Evolutionary conservation across 192 early-diverging fungal species (phyloP), one percentile per base, ranked within the genome.

Genomic region (Coemansia sp.): DNA sequence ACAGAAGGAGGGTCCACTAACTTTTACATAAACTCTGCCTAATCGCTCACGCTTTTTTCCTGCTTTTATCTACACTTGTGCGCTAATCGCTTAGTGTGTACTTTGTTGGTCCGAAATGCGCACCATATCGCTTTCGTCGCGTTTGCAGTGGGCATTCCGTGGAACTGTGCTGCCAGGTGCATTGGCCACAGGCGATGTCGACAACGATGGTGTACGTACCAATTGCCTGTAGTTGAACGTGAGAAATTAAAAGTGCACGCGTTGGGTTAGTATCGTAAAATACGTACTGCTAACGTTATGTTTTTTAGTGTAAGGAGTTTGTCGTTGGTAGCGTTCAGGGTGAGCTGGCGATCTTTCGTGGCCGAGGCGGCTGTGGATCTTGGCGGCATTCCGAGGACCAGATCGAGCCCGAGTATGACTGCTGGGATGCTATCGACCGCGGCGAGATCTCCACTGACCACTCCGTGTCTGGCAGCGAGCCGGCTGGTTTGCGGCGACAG

Each of bases 231-330:
- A 9, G 18, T 45, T 45, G 42, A 20, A n/a, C 8, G n/a, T 45
- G 42, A 45, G 18, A 45, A 45, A 20, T 20, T 8, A 20, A 20
- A 20, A 45, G 42, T n/a, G 8, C 5, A 3, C 42, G 18, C 8
- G 7, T 18, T 45, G 8, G n/a, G 8, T 16, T 14, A 16, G 16
- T 3, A 31, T 31, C 31, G 31, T 4, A 40, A 53, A n/a, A 24
- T 1, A 14, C 13, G 5, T 33, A 28, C 51, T 55, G 43, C 14
- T 57, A 20, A 3, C 3, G 5, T 7, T 48, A 9, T 38, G 20
- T 36, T 24, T 35, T 63, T 56, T 82, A 82, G 79, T 82, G 79
- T 60, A 83, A 83, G 9, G 80, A 83, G 66, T 83, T 83, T 71
- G 74, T 83, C 18, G 80, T 83, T 39, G 80, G 80, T 3, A 83